Percentiles rank a stretch among this genome's conserved stretches.
These are phyloP conservation scores for Ramicandelaber brevisporus DNA, from an alignment of 192 early-diverging fungal species.

Conservation along the genomic window DNA sequence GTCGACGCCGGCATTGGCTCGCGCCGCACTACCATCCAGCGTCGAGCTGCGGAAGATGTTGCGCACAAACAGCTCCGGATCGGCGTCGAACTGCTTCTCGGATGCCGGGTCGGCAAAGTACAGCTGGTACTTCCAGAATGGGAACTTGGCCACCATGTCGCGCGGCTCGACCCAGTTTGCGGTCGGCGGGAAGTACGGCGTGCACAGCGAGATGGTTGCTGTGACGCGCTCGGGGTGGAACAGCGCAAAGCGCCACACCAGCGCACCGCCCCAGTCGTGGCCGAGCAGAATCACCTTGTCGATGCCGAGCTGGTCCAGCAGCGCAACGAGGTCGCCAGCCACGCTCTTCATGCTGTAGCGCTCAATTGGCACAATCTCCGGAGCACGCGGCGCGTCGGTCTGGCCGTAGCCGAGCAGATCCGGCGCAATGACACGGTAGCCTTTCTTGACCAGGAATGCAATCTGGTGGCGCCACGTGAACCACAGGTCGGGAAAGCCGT, in stretches of 20 bases:
- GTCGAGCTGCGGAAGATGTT: conserved; percentile 10
- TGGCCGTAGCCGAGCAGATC: conserved; percentile 24
- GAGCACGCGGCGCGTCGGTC: conserved; percentile 11
- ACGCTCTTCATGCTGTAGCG: conserved; percentile 22
- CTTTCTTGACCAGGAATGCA: conserved; percentile 18
- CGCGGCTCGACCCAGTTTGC: conserved; percentile 11
- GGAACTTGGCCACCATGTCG: conserved; percentile 14
- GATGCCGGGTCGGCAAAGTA: conserved; percentile 9
- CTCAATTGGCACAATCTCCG: too few relatives aligned
- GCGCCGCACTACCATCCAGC: background rate
- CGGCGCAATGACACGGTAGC: conserved; percentile 27
- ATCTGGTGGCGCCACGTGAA: conserved; percentile 5
- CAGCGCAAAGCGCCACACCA: conserved; percentile 23
- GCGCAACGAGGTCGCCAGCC: conserved; percentile 18
- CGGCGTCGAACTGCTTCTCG: conserved; percentile 15
- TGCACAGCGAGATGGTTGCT: conserved; percentile 21
- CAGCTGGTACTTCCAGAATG: conserved; percentile 25
- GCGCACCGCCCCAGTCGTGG: conserved; percentile 39
- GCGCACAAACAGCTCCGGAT: conserved; percentile 8
- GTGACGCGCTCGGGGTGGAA: conserved; percentile 29
- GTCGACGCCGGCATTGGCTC: background rate
- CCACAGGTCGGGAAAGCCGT: conserved; percentile 1
- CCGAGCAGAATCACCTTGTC: conserved; percentile 24
- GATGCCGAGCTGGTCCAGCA: conserved; percentile 27
- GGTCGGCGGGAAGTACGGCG: conserved; percentile 19